Percentiles rank a stretch among this genome's conserved stretches.
Conservation (phyloP, 805 yeast species). For the Maudiozyma bulderi region DNA sequence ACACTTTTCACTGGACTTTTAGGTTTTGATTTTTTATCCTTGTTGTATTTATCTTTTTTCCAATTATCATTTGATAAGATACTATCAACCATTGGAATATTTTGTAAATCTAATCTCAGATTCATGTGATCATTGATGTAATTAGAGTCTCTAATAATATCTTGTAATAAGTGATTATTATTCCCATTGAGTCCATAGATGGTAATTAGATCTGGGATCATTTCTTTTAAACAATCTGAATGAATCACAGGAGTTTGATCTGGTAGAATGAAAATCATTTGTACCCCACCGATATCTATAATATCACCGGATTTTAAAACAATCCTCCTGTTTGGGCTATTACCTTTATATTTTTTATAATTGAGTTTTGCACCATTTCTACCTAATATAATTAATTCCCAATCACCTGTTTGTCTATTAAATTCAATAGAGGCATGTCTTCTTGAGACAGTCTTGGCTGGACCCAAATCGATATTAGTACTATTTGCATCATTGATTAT, state of each 20-base stretch:
- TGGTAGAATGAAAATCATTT: slow-evolving; percentile 96
- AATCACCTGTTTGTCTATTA: slow-evolving; percentile 57
- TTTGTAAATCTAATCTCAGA: not conserved
- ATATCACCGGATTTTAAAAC: slow-evolving; percentile 74
- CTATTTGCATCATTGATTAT: not conserved
- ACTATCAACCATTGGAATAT: not conserved
- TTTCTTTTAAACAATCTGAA: slow-evolving; percentile 23
- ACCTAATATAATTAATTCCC: slow-evolving; percentile 80
- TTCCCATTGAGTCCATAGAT: slow-evolving; percentile 17
- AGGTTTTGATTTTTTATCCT: not conserved
- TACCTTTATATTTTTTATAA: slow-evolving; percentile 39
- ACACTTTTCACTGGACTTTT: no score
- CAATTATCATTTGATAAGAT: not conserved
- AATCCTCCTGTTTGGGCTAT: slow-evolving; percentile 37
- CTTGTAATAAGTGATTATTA: slow-evolving; percentile 9
- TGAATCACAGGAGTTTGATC: slow-evolving; percentile 68
- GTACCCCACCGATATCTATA: slow-evolving; percentile 90
- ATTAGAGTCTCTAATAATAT: slow-evolving; percentile 7
- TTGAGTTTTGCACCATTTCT: slow-evolving; percentile 92
- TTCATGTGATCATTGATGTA: slow-evolving; percentile 5
- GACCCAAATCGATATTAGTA: slow-evolving; percentile 76
- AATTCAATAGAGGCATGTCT: slow-evolving; percentile 78
- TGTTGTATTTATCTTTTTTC: no score
- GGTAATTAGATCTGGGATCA: slow-evolving; percentile 26
- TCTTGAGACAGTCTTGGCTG: slow-evolving; percentile 92